Evolutionary conservation across 352 stramenopile species (phyloP).

Genomic region (Globisporangium nodosum): DNA sequence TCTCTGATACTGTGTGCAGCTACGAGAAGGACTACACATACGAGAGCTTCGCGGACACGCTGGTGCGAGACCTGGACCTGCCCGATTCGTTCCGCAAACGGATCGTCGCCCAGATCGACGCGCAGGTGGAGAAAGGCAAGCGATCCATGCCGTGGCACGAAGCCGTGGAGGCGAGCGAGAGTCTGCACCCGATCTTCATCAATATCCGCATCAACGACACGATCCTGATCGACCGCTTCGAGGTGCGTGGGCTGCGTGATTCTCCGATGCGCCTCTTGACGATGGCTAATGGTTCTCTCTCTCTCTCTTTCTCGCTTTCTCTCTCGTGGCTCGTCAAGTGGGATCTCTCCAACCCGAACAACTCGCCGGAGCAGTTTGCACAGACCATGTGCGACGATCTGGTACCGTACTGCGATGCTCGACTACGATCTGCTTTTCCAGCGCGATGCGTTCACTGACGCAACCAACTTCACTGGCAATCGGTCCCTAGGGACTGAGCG

Average conservation of each 20-base stretch:
- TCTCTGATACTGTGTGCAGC: conserved; percentile 14
- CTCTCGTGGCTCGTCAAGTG: conserved; percentile 20
- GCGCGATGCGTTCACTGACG: background rate
- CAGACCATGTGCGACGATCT: conserved; percentile 61
- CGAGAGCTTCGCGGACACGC: conserved; percentile 62
- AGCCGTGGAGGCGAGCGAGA: conserved; percentile 38
- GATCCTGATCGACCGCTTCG: conserved; percentile 76
- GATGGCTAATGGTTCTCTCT: background rate
- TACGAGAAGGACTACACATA: conserved; percentile 73
- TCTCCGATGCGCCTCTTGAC: background rate
- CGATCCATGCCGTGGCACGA: conserved; percentile 49
- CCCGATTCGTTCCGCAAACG: conserved; percentile 69
- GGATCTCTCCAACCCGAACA: conserved; percentile 60
- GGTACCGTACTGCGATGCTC: conserved; percentile 19
- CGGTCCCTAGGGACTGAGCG: conserved; percentile 46
- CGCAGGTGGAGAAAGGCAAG: conserved; percentile 64
- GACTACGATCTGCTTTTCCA: background rate
- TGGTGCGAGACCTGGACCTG: conserved; percentile 67
- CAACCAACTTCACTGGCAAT: background rate
- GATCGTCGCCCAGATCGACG: conserved; percentile 54
- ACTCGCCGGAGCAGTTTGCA: conserved; percentile 69
- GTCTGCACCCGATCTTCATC: conserved; percentile 74
- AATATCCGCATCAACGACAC: conserved; percentile 80
- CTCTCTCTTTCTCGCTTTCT: background rate
- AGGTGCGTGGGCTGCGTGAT: conserved; percentile 18